phyloP scores from a whole-genome alignment of 1,139 yeast species.

The Geotrichum siamense region DNA sequence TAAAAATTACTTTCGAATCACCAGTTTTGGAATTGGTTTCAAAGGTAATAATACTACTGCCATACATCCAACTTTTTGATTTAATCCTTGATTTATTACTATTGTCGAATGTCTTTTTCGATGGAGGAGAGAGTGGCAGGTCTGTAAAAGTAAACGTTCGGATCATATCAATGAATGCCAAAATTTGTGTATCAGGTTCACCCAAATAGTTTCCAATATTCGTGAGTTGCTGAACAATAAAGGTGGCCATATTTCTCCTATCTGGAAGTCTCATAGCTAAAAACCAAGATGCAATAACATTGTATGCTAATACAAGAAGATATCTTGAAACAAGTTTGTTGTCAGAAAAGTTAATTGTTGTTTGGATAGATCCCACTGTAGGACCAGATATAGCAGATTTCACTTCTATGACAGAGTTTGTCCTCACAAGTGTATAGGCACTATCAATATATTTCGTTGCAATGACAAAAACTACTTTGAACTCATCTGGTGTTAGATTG shows the following conservation, averaged over 20 bases:
- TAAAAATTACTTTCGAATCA: constrained; percentile 44
- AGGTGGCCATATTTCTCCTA: constrained; percentile 54
- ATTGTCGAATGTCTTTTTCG: constrained; percentile 4
- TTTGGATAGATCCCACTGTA: constrained; percentile 19
- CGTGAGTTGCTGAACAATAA: constrained; percentile 41
- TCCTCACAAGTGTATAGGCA: constrained; percentile 45
- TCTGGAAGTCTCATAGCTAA: constrained; percentile 54
- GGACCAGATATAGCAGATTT: constrained; percentile 38
- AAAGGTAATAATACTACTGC: constrained; percentile 51
- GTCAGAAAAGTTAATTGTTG: constrained; percentile 14
- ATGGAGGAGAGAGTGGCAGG: constrained; percentile 43
- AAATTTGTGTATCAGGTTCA: constrained; percentile 42
- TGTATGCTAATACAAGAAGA: constrained; percentile 56
- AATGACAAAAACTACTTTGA: constrained; percentile 72
- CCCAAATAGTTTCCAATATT: constrained; percentile 46
- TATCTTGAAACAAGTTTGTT: constrained; percentile 46
- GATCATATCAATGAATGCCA: constrained; percentile 63
- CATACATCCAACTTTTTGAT: constrained; percentile 54
- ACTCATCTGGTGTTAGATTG: constrained; percentile 70
- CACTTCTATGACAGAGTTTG: constrained; percentile 37
- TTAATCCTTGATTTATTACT: constrained; percentile 15
- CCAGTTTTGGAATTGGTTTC: constrained; percentile 51
- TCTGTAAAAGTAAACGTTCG: constrained; percentile 62
- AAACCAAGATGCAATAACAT: constrained; percentile 68
- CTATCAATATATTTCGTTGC: constrained; percentile 74